Evolutionary conservation across 177 flowering plant genomes (phyloP), one percentile per base, ranked within the genome.

Genomic region (Vitis hybrid): DNA sequence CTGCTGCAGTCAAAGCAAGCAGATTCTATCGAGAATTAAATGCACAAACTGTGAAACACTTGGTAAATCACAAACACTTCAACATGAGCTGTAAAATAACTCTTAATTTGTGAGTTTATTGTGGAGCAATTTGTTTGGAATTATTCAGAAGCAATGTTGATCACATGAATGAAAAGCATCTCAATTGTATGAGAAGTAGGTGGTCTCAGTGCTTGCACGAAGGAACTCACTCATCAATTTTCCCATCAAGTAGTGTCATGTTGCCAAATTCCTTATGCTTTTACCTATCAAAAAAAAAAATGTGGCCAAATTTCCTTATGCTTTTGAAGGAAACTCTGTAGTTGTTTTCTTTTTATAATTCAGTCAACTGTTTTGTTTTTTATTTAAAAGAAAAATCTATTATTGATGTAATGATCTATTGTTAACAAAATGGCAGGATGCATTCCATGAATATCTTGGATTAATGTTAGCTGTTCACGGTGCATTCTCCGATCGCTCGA

Each of bases 1-100:
- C 99, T 21, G 94, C 99, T 71, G 84, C 98, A 63, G 94, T 95
- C 35, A 95, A 95, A 84, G 98, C 93, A 9, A 95, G 99, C 81
- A 86, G 99, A 85, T 82, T 93, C 58, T 91, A 88, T 73, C 84
- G 98, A 48, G 99, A 91, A 70, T 73, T 86, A 68, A 95, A 95
- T 89, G 84, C 90, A 12, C 98, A 90, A 68, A 90, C 99, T 49
- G 96, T 95, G 58, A 93, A 89, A 70, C 94, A 93, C 84, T 81
- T 93, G 97, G 99, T 93, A 89, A 77, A 13, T 58, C 53, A 11
- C 68, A 12, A 58, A 11, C 15, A 17, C 62, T 66, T 64, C 18
- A 1, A 4, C 46, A 41, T 41, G 46, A 41, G 9, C 46, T 41
- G 46, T 41, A 4, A 41, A 41, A 41, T 7, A 41, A 41, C 46